A percentile compares a stretch with the other conserved stretches of the same genome.
These are phyloP conservation scores for Lachnellula cervina DNA, from an alignment of 2,329 filamentous ascomycete genomes.

Conservation along the genomic window DNA sequence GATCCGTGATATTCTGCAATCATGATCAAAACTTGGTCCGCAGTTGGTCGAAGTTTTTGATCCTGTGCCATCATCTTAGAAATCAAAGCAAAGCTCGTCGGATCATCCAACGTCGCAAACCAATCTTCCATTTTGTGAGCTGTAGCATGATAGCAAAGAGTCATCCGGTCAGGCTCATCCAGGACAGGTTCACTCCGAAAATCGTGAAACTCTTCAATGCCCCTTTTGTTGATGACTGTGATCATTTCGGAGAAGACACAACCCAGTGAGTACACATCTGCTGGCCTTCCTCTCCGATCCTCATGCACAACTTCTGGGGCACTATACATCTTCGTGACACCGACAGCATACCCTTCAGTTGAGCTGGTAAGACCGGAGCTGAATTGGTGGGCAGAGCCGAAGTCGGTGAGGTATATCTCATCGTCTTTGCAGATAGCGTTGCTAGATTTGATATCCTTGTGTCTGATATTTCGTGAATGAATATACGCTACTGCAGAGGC, in stretches of 20 bases:
- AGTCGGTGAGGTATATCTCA: slow-evolving; percentile 18
- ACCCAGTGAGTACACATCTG: slow-evolving; percentile 17
- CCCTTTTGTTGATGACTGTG: slow-evolving; percentile 9
- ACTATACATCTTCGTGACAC: slow-evolving; percentile 19
- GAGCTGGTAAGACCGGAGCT: slow-evolving; percentile 14
- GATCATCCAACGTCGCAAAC: slow-evolving; percentile 9
- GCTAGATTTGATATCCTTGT: slow-evolving; percentile 21
- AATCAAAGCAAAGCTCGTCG: slow-evolving; percentile 4
- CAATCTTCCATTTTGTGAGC: slow-evolving; percentile 13
- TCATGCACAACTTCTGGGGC: slow-evolving; percentile 14
- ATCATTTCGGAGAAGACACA: slow-evolving; percentile 17
- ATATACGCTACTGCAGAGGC: slow-evolving; percentile 15
- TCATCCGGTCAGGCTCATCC: slow-evolving; percentile 11
- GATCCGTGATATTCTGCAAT: not conserved
- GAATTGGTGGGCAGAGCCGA: slow-evolving; percentile 15
- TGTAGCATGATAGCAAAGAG: slow-evolving; percentile 16
- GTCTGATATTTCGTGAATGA: slow-evolving; percentile 13
- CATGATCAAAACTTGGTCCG: not conserved
- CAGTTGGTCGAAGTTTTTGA: slow-evolving; percentile 10
- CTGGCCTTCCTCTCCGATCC: slow-evolving; percentile 10
- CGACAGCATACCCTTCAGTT: slow-evolving; percentile 12
- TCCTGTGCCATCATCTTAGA: slow-evolving; percentile 6
- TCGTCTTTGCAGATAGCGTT: slow-evolving; percentile 16
- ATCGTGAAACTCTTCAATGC: slow-evolving; percentile 16
- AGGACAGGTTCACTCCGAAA: slow-evolving; percentile 13